Percentiles rank a stretch among this genome's conserved stretches.
Evolutionary conservation across 179 eudicot species (phyloP).

Genomic region (Drosera spatulata): DNA sequence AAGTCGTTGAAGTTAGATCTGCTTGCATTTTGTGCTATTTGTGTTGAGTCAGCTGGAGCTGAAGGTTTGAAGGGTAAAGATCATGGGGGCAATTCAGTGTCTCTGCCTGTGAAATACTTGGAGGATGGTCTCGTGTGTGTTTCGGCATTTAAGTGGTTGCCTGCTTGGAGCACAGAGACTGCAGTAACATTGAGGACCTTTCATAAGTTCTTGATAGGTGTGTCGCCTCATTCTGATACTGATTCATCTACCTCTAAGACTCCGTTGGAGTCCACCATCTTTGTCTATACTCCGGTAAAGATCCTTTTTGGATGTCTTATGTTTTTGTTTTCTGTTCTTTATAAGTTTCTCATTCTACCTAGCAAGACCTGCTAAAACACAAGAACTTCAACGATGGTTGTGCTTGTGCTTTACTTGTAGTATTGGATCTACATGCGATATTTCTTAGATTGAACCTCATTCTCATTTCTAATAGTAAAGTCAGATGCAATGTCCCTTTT

Average conservation of each 20-base stretch:
- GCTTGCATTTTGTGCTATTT: slow-evolving; percentile 49
- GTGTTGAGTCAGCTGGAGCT: slow-evolving; percentile 15
- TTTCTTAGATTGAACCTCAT: too few relatives aligned
- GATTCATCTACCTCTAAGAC: slow-evolving; percentile 29
- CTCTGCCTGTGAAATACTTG: slow-evolving; percentile 39
- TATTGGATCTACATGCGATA: too few relatives aligned
- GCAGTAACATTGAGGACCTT: slow-evolving; percentile 69
- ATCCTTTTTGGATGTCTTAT: not conserved
- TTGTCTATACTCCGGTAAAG: slow-evolving; percentile 58
- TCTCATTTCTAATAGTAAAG: too few relatives aligned
- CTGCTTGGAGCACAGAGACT: slow-evolving; percentile 88
- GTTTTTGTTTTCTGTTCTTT: not conserved
- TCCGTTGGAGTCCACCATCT: slow-evolving; percentile 54
- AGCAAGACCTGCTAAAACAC: not conserved
- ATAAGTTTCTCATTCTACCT: not conserved
- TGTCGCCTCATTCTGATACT: slow-evolving; percentile 45
- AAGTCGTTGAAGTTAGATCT: slow-evolving; percentile 75
- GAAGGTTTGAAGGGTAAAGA: slow-evolving; percentile 10
- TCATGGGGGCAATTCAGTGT: slow-evolving; percentile 14
- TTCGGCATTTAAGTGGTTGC: slow-evolving; percentile 77
- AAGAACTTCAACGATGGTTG: not conserved
- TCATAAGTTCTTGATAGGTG: slow-evolving; percentile 70
- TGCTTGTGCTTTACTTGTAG: too few relatives aligned
- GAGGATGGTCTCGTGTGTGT: slow-evolving; percentile 69
- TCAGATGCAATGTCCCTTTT: too few relatives aligned